Evolutionary conservation across 345 rosid genomes (phyloP).

Genomic region (Eucalyptus shirleyi): DNA sequence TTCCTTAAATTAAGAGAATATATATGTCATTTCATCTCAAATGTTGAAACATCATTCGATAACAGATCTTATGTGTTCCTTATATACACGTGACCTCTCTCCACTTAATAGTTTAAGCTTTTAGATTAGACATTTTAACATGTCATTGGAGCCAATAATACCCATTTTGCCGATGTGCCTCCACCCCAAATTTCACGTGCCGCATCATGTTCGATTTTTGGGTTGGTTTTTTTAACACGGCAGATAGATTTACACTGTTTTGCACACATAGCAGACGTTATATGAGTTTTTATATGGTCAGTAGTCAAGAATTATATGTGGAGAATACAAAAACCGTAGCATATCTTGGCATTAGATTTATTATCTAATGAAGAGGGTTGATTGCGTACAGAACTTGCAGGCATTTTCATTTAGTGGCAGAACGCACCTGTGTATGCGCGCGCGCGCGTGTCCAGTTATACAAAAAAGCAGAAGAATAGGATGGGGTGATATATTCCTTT

Average conservation of each 20-base stretch:
- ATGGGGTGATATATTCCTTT: background rate
- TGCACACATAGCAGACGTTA: background rate
- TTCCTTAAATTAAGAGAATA: background rate
- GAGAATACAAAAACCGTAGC: background rate
- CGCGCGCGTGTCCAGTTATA: background rate
- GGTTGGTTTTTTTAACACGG: background rate
- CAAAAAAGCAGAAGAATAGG: background rate
- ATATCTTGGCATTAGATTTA: background rate
- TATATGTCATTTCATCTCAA: background rate
- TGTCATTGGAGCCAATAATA: background rate
- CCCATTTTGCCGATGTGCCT: rapidly evolving
- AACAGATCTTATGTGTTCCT: background rate
- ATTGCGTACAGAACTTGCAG: background rate
- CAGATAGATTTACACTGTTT: background rate
- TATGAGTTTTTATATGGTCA: background rate
- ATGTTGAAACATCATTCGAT: background rate
- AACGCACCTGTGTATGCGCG: background rate
- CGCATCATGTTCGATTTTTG: background rate
- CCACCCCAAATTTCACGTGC: background rate
- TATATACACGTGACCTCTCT: background rate
- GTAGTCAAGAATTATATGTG: background rate
- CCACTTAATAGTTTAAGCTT: background rate
- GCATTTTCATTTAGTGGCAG: background rate
- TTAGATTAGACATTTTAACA: background rate
- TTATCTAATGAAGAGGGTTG: background rate